Evolutionary conservation across 768 basidiomycete genomes (phyloP), one percentile per base, ranked within the genome.

Genomic region (Inosperma sp.): DNA sequence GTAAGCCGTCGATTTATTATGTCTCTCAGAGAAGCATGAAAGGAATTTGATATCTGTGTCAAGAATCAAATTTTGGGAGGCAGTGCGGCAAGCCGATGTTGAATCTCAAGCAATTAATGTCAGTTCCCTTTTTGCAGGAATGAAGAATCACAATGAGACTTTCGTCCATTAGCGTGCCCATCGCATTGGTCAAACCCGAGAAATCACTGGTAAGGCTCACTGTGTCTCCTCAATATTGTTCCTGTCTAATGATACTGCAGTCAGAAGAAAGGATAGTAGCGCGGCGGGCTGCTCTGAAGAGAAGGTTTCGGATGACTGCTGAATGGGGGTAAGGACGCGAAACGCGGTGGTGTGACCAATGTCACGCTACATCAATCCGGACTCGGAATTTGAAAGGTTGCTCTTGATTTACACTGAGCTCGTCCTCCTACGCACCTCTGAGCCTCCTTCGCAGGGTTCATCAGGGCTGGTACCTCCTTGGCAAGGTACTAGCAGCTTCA

Each of bases 81-180:
- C 93, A 2, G 85, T 94, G 7, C 94, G 92, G 92, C 85, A 84
- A 54, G 86, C 86, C 19, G 93, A 95, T 60, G 86, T 92, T 2
- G 89, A 94, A 64, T 84, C 83, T 37, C 93, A 95, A 62, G 93
- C 93, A 0, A 87, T 95, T 66, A 93, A 93, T 78, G 75, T 73
- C 48, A 40, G 42, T 7, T 10, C 7, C 12, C 73, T 34, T 41
- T 62, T 22, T 35, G 8, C 22, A 16, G 7, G 14, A 19, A 21
- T 39, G 33, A 23, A 21, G 13, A 48, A 12, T 27, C 14, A 5
- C 30, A 19, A 25, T n/a, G n/a, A 22, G 30, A 8, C 21, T 19
- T 35, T 3, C 25, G 41, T 9, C 42, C 9, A 35, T 23, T 41
- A 75, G 73, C 89, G 93, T 63, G 85, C 78, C 2, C 90, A 93